Base-by-base conservation (phyloP, 2,329 filamentous ascomycete genomes). In the Cladosporium sp. region DNA sequence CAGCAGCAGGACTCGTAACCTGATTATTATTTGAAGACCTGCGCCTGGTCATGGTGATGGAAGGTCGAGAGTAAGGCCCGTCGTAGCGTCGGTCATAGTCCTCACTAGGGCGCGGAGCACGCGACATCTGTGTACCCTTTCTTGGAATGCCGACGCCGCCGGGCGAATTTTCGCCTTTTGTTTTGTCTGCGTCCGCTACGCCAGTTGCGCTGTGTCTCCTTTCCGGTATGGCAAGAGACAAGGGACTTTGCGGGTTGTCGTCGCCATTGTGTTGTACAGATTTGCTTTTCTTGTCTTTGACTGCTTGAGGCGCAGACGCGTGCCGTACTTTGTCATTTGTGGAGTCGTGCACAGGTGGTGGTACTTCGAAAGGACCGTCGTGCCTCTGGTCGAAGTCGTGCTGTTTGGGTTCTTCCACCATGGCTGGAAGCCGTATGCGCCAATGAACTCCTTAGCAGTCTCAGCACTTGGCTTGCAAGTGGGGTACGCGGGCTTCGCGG, bases 311-410 rank as follows among this genome's bases (percentile, higher is more conserved):
- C 39, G 22, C 48, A 4, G 39, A 45, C 2, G 66, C 65, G 60
- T 77, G 60, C 61, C 76, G 74, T 1, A 73, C 75, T 54, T 74
- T 70, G 32, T 75, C 71, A 47, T 69, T 72, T n/a, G 68, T 60
- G 20, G 72, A 45, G 52, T 55, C 52, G 22, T 55, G 52, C 5
- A 55, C 52, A 10, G 45, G 13, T 13, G 20, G 40, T 9, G 52
- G 39, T 9, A 28, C 28, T 1, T 69, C 65, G 58, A 67, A 64
- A 2, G 69, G 67, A 8, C 68, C 68, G 56, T 70, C 66, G 50
- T 68, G 65, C 9, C 69, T 65, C 55, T 69, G 67, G 58, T 71
- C 67, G 61, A 71, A 70, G 62, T 70, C 65, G 60, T 70, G 68
- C 15, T 65, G 34, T n/a, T 63, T 58, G 12, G 63, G 59, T 24